Base-by-base conservation (phyloP, 1,284 basidiomycete genomes). In the Tilletia indica region DNA sequence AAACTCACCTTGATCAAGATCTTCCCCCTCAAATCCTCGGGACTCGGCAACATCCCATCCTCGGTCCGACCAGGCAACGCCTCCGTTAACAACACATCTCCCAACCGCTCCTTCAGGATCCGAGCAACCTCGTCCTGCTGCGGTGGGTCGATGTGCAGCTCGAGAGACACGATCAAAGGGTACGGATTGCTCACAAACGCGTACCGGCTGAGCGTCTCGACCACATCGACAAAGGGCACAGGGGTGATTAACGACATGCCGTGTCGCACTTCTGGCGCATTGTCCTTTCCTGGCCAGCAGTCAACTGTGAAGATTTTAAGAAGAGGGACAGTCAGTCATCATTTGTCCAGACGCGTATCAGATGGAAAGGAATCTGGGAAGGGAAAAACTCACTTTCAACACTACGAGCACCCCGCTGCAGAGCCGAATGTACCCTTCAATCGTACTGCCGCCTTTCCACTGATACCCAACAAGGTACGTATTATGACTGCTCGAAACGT, bases 391-490 rank as follows among this genome's bases (percentile, higher is more conserved):
- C 63, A 66, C 68, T 76, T 71, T 84, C 82, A 47, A 99, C 96
- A 72, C 92, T 93, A 21, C 96, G 89, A 78, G 95, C 97, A 39
- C 93, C 91, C 71, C 92, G 92, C 67, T 97, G 87, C 56, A 99
- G 87, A 0, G 95, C 95, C 96, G 89, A 73, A 97, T 94, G 82
- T 98, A 99, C 0, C 96, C 96, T 81, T 98, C 96, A 51, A 96
- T 90, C 0, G 96, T 97, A 74, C 93, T 94, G 70, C 92, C 91
- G 2, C 97, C 96, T 9, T 95, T 89, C 71, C 97, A 90, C 82
- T 99, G 97, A 77, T 94, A 90, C 0, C 95, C 95, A 12, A 97
- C 91, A 4, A 99, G 90, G 80, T 99, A 99, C 0, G 97, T 99
- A 80, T 99, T 99, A 83, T 99, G 97, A 42, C 93, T 96, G 19